Base-by-base conservation (phyloP, 371 early-diverging fungal genomes). In the Syncephalastrum racemosum region DNA sequence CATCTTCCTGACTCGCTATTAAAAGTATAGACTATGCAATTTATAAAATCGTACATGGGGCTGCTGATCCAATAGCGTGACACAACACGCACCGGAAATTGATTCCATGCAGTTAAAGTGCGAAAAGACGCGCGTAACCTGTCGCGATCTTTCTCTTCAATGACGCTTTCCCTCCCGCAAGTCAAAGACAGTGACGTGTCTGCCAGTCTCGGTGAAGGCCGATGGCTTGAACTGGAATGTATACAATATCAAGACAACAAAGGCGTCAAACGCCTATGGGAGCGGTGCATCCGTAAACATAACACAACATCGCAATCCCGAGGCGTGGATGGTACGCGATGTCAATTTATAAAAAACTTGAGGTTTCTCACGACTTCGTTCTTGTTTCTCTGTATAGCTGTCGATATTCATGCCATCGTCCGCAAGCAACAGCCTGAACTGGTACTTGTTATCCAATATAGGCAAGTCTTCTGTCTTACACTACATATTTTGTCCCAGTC, bases 371-470 rank as follows among this genome's bases (percentile, higher is more conserved):
- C 27, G 14, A 16, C 41, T 50, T 18, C 44, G 48, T 4, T 16
- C 20, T 16, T 36, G 4, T 40, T 8, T 49, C n/a, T 55, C 15
- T 24, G 6, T 36, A 43, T 67, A 77, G 82, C 82, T 44, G 69
- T 79, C 15, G 82, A 82, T 63, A 73, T 82, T 39, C 78, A 79
- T 46, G 80, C 72, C 15, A 58, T 79, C 25, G 39, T 79, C 14
- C 46, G 56, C n/a, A 65, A 62, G 4, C 68, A 64, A 25, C 48
- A 58, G 8, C 82, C 86, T 3, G 67, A 75, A 16, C 43, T 84
- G 44, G 56, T 85, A 24, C 61, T 84, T 6, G 84, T 84, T 0
- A 56, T 84, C 18, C 87, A 87, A 54, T 87, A 81, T 40, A 73
- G 73, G 73, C 64, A 60, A 50, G 31, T 16, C 25, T n/a, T 20